Conservation (phyloP, 2,329 filamentous ascomycete genomes). For the Penicillium glabrum region DNA sequence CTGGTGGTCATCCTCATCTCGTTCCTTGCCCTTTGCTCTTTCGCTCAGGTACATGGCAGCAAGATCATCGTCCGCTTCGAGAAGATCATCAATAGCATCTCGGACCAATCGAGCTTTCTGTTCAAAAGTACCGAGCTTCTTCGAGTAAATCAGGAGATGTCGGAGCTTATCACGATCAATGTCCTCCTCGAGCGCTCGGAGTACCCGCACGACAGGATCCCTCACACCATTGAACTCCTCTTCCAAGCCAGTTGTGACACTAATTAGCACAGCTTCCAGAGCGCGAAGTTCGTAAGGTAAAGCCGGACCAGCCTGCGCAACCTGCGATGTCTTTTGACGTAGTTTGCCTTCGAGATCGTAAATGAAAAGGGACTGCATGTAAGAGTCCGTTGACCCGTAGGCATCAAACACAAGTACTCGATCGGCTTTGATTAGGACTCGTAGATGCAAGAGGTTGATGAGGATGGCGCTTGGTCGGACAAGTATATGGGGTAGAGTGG, state of each 20-base stretch:
- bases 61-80: constrained; percentile 95
- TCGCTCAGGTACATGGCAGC: constrained; percentile 95
- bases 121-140: constrained; percentile 94
- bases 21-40: constrained; percentile 70
- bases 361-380: constrained; percentile 95
- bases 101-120: constrained; percentile 93
- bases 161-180: constrained; percentile 93
- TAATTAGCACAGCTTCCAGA: constrained; percentile 90
- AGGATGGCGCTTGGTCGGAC: constrained; percentile 90
- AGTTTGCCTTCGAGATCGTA: constrained; percentile 94
- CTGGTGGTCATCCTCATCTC: constrained; percentile 83
- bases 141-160: constrained; percentile 87
- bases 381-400: constrained; percentile 90
- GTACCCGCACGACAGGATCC: constrained; percentile 84
- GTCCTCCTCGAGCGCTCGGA: constrained; percentile 90
- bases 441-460: constrained; percentile 92
- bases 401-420: constrained; percentile 94
- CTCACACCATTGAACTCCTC: constrained; percentile 92
- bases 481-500: constrained; percentile 90
- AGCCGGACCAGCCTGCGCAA: constrained; percentile 46
- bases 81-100: constrained; percentile 89
- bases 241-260: constrained; percentile 86
- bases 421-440: constrained; percentile 92
- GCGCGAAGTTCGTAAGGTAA: constrained; percentile 96
- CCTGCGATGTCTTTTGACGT: constrained; percentile 67